Percentiles rank a stretch among this genome's conserved stretches.
phyloP scores from a whole-genome alignment of 106 monocot genomes.

The Platanthera guangdongensis region DNA sequence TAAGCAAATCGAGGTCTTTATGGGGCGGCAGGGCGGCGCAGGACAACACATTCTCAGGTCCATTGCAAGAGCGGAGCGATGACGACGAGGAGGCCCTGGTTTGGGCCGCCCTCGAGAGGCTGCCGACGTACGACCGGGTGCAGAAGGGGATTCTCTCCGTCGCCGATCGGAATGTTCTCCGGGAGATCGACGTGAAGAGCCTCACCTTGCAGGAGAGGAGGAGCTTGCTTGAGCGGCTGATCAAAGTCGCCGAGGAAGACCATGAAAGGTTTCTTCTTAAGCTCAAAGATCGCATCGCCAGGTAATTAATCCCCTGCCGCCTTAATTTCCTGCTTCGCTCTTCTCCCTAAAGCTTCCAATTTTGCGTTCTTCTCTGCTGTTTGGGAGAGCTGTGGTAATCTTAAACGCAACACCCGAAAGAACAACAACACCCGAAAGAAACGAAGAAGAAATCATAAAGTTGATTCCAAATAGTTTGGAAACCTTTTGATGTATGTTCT shows the following conservation, averaged over 20 bases:
- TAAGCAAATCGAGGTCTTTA: background rate
- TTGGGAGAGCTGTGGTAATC: too few relatives aligned
- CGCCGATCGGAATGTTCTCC: background rate
- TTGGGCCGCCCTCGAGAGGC: slow-evolving; percentile 10
- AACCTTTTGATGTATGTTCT: too few relatives aligned
- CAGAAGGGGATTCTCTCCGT: slow-evolving; percentile 1
- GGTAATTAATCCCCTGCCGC: too few relatives aligned
- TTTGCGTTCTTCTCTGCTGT: too few relatives aligned
- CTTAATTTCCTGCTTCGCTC: too few relatives aligned
- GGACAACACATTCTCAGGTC: background rate
- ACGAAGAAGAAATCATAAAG: too few relatives aligned
- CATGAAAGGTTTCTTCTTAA: slow-evolving; percentile 14
- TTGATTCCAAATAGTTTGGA: too few relatives aligned
- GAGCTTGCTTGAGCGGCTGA: slow-evolving; percentile 6
- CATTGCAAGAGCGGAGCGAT: background rate
- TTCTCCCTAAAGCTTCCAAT: too few relatives aligned
- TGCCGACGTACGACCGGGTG: slow-evolving; percentile 1
- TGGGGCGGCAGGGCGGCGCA: background rate
- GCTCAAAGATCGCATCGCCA: slow-evolving; percentile 9
- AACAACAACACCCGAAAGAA: too few relatives aligned
- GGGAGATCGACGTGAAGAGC: slow-evolving; percentile 4
- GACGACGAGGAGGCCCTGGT: slow-evolving; percentile 2
- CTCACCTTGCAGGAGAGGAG: slow-evolving; percentile 8
- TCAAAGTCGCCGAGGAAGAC: slow-evolving; percentile 3
- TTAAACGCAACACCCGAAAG: too few relatives aligned